phyloP scores from a whole-genome alignment of 257 asterid species.

The Lantana camara region DNA sequence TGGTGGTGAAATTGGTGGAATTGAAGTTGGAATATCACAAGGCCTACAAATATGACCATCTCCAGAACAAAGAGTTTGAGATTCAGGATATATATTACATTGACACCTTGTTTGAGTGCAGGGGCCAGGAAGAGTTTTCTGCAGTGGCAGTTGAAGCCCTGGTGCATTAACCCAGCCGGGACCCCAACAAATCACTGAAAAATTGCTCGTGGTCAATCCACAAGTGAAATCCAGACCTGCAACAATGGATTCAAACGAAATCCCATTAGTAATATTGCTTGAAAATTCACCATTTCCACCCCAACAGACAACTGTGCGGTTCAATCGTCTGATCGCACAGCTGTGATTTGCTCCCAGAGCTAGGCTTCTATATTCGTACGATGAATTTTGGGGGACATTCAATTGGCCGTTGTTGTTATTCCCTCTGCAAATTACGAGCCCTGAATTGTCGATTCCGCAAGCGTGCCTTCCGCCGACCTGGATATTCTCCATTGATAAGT shows the following conservation, averaged over 20 bases:
- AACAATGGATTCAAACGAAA: conserved; percentile 70
- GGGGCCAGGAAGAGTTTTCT: conserved; percentile 72
- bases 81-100: conserved; percentile 74
- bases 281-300: conserved; percentile 56
- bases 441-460: conserved; percentile 58
- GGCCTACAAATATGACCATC: conserved; percentile 76
- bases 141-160: conserved; percentile 50
- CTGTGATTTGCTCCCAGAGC: conserved; percentile 74
- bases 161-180: conserved; percentile 59
- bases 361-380: conserved; percentile 46
- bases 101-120: conserved; percentile 52
- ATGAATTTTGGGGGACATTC: conserved; percentile 49
- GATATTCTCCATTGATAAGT: conserved; percentile 57
- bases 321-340: conserved; percentile 63
- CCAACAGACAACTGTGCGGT: conserved; percentile 81
- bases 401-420: conserved; percentile 56
- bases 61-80: conserved; percentile 64
- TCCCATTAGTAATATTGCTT: conserved; percentile 28
- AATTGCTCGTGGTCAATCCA: conserved; percentile 68
- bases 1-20: conserved; percentile 24
- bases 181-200: conserved; percentile 90
- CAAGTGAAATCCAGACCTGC: conserved; percentile 80
- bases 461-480: conserved; percentile 72
- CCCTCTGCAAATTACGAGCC: conserved; percentile 71
- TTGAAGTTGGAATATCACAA: conserved; percentile 51